Evolutionary conservation across 2,329 filamentous ascomycete genomes (phyloP), one percentile per base, ranked within the genome.

Genomic region (Colletotrichum magnum): DNA sequence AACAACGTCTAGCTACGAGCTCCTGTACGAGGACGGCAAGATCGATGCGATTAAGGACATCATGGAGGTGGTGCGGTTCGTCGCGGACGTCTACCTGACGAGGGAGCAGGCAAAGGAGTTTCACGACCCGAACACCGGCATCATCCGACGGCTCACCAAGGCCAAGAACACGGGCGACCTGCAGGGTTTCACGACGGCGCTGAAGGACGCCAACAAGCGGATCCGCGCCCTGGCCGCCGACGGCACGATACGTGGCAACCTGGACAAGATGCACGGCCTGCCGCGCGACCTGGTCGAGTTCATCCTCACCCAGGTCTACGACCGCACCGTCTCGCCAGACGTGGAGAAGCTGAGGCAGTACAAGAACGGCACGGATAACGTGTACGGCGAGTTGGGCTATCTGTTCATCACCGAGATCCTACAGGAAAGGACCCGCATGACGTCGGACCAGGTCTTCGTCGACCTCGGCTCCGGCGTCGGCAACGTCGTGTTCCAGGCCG

Each of bases 401-500:
- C 90, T 91, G 2, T 97, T 99, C 77, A 89, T 96, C 72, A 93
- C 92, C 71, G 89, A 91, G 67, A 94, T 98, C 69, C 90, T 99
- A 74, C 88, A 91, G 16, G 86, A 90, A 73, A 89, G 94, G 78
- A 92, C 93, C 3, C 86, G 89, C 52, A 89, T 98, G 79, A 94
- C 89, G 69, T 95, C 93, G 0, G 88, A 91, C 58, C 93, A 97
- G 74, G 90, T 97, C 45, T 98, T 99, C 78, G 91, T 99, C 69
- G 96, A 99, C 77, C 87, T 99, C 15, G 96, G 96, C 57, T 98
- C 95, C 2, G 96, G 96, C 36, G 96, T 98, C 16, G 96, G 95
- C 56, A 99, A 98, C 77, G 95, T 98, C 3, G 94, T 96, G 28
- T 84, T 99, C 58, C 96, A 99, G 79, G 94, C 95, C 2, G 96